These are phyloP conservation scores for Groenewaldozyma sp. DNA, from an alignment of 1,139 yeast genomes.

Conservation along the genomic window DNA sequence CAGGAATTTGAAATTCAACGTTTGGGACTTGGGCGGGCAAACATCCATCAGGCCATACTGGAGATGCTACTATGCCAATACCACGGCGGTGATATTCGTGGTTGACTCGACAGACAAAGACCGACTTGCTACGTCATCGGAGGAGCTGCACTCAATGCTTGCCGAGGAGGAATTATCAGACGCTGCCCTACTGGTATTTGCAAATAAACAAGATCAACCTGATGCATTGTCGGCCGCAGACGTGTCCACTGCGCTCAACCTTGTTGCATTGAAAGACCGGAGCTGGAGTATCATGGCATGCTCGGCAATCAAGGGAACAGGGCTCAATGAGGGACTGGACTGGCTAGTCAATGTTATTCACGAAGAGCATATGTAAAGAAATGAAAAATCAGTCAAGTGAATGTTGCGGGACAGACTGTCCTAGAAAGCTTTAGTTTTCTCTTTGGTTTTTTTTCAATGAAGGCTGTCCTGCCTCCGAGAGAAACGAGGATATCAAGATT, in stretches of 20 bases:
- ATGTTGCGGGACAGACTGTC: too few species aligned
- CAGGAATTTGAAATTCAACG: slow-evolving; percentile 82
- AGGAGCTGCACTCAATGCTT: slow-evolving; percentile 85
- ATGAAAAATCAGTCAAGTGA: too few species aligned
- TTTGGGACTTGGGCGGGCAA: slow-evolving; percentile 94
- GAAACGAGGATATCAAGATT: too few species aligned
- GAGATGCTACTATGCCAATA: slow-evolving; percentile 94
- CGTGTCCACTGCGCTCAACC: slow-evolving; percentile 75
- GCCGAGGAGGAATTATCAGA: slow-evolving; percentile 87
- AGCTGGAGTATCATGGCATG: slow-evolving; percentile 98
- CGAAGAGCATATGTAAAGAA: slow-evolving; percentile 50
- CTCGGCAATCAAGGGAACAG: slow-evolving; percentile 94
- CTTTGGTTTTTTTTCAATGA: too few species aligned
- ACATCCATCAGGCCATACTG: slow-evolving; percentile 95
- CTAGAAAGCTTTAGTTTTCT: too few species aligned
- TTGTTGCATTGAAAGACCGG: slow-evolving; percentile 86
- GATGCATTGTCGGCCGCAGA: slow-evolving; percentile 94
- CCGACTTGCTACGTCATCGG: slow-evolving; percentile 77
- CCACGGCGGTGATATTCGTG: slow-evolving; percentile 93
- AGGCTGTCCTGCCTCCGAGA: too few species aligned
- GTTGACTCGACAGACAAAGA: slow-evolving; percentile 96
- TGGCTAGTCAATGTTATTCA: slow-evolving; percentile 96
- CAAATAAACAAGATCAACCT: slow-evolving; percentile 94
- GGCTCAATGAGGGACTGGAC: slow-evolving; percentile 89
- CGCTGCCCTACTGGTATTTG: slow-evolving; percentile 86